Evolutionary conservation across 176 grass and related monocot genomes (phyloP), one percentile per base, ranked within the genome.

Genomic region (Coix lacrymajobi): DNA sequence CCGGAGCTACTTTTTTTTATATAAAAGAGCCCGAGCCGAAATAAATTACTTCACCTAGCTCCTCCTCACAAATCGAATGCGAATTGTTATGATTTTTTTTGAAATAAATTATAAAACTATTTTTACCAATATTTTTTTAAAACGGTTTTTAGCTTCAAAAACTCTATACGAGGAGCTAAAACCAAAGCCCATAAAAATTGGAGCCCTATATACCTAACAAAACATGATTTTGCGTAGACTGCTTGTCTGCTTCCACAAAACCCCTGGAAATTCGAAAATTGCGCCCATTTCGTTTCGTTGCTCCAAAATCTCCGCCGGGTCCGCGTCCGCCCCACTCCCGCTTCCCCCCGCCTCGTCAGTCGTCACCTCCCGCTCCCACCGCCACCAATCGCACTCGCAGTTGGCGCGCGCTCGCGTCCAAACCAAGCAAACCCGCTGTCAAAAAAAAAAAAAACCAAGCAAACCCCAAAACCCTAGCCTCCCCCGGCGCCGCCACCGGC

Each of bases 401-500:
- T 57, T 56, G 78, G 83, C 61, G 71, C 33, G 38, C 49, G 40
- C 54, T 81, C 58, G 78, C 78, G 71, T 84, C 77, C 63, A 71
- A 54, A n/a, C 82, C 51, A 85, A 85, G 78, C 83, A 66, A 63
- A 10, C 12, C 46, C 43, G 12, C 43, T 2, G n/a, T n/a, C n/a
- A n/a, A n/a, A n/a, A n/a, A n/a, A n/a, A n/a, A n/a, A n/a, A 43
- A 43, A 43, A n/a, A n/a, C n/a, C n/a, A n/a, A n/a, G n/a, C n/a
- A n/a, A n/a, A n/a, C n/a, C 81, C 61, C 62, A 61, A 80, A 85
- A 81, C 84, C 88, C 88, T 90, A 86, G 41, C 5, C 8, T 32
- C 61, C 26, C 19, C 58, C 64, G 16, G 78, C 74, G 37, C 60
- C 48, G 40, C 67, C 7, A 51, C 76, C 64, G 64, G 67, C 79